These are phyloP conservation scores for Earliella scabrosa DNA, from an alignment of 1,284 basidiomycete species.

Conservation along the genomic window DNA sequence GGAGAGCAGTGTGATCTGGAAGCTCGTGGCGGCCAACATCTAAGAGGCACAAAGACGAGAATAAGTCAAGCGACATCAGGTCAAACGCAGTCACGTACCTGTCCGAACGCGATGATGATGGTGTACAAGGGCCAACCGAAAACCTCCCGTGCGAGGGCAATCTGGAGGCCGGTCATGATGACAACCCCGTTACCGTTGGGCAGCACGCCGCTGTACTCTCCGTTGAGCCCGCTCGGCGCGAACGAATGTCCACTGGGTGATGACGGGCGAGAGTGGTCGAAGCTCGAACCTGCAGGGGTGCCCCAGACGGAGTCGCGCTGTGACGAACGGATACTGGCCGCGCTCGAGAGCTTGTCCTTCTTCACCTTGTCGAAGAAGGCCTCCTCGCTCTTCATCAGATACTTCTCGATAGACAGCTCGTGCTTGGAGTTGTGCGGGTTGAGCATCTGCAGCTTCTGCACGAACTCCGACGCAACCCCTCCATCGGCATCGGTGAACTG, in stretches of 20 bases:
- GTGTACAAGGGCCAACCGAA: conserved; percentile 90
- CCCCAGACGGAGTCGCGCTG: conserved; percentile 84
- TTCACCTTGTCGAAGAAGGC: conserved; percentile 89
- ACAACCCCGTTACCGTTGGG: conserved; percentile 58
- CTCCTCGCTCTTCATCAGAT: conserved; percentile 88
- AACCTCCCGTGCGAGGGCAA: conserved; percentile 77
- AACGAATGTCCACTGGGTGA: conserved; percentile 62
- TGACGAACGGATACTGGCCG: conserved; percentile 78
- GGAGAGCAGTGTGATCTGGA: conserved; percentile 89
- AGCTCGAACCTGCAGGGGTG: conserved; percentile 67
- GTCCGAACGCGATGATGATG: conserved; percentile 84
- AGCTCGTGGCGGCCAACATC: conserved; percentile 89
- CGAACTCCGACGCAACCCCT: conserved; percentile 87
- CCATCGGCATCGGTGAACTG: conserved; percentile 93
- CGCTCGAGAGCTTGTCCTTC: conserved; percentile 82
- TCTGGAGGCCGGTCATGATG: conserved; percentile 82
- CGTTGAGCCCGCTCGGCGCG: conserved; percentile 33
- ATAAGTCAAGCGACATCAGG: not conserved
- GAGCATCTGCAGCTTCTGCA: conserved; percentile 81
- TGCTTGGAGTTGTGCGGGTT: conserved; percentile 87
- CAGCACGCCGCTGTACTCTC: conserved; percentile 60
- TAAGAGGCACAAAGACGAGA: conserved; percentile 31
- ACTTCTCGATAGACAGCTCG: conserved; percentile 91
- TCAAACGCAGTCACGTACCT: conserved; percentile 47
- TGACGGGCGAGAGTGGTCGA: conserved; percentile 71